These are phyloP conservation scores for Nemania abortiva DNA, from an alignment of 2,329 filamentous ascomycete genomes.

Conservation along the genomic window DNA sequence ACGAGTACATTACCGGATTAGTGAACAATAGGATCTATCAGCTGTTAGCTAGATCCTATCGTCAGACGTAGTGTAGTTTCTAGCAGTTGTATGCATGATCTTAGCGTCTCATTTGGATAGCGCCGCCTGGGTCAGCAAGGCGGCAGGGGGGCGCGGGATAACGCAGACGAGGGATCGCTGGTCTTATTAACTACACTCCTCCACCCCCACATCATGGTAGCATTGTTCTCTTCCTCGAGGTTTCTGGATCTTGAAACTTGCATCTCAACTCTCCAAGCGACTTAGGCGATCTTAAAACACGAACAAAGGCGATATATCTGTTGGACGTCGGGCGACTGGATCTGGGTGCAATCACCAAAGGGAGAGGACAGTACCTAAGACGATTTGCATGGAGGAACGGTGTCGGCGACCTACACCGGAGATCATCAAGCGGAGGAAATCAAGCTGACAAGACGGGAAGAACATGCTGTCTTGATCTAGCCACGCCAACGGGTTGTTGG, in stretches of 20 bases:
- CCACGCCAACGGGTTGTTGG: constrained; percentile 30
- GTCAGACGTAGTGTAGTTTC: constrained; percentile 11
- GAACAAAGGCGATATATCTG: not conserved
- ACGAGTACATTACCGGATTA: constrained; percentile 4
- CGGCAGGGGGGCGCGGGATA: constrained; percentile 12
- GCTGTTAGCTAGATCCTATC: constrained; percentile 4
- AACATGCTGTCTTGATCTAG: constrained; percentile 33
- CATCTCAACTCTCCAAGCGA: not conserved
- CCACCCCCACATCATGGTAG: constrained; percentile 35
- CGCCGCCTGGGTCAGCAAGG: constrained; percentile 25
- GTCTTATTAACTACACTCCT: constrained; percentile 35
- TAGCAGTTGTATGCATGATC: constrained; percentile 27
- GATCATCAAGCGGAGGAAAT: constrained; percentile 14
- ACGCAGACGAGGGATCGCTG: constrained; percentile 3
- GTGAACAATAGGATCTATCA: constrained; percentile 1
- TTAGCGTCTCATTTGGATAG: constrained; percentile 27
- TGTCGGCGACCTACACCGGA: constrained; percentile 2
- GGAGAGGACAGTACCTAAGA: not conserved
- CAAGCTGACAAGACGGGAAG: constrained; percentile 3
- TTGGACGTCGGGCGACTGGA: not conserved
- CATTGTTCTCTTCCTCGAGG: constrained; percentile 8
- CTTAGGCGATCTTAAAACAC: not conserved
- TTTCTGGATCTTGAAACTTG: not conserved
- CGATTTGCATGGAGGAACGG: constrained; percentile 26
- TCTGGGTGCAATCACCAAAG: not conserved